Percentiles rank a stretch among this genome's conserved stretches.
phyloP scores from a whole-genome alignment of 805 yeast genomes.

The Ogataea zsoltii region DNA sequence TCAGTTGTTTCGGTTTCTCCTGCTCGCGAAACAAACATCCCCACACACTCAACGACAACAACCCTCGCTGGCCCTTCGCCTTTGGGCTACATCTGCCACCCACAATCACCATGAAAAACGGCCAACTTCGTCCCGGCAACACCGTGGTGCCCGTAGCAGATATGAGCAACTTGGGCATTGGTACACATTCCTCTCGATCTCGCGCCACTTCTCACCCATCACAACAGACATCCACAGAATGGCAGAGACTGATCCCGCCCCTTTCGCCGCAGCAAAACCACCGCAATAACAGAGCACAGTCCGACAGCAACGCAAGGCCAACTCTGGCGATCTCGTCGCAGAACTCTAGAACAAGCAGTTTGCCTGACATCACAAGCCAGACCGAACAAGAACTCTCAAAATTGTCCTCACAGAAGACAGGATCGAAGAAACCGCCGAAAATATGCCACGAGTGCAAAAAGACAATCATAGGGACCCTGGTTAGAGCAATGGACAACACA shows the following conservation, averaged over 20 bases:
- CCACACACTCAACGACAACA: not conserved
- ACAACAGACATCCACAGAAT: not conserved
- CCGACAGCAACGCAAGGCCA: not conserved
- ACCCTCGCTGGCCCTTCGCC: no score
- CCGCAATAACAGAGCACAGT: not conserved
- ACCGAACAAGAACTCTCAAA: constrained; percentile 5
- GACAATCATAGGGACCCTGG: constrained; percentile 70
- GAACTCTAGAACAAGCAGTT: constrained; percentile 14
- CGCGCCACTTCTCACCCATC: not conserved
- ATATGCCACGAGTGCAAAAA: constrained; percentile 54
- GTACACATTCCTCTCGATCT: not conserved
- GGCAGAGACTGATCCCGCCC: constrained; percentile 3
- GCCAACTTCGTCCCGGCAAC: not conserved
- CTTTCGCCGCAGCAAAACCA: not conserved
- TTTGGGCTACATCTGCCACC: not conserved
- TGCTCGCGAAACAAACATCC: not conserved
- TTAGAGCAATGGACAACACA: constrained; percentile 76
- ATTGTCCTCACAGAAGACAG: constrained; percentile 6
- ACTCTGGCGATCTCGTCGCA: not conserved
- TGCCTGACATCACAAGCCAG: constrained; percentile 13
- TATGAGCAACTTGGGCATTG: constrained; percentile 2
- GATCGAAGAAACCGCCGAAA: constrained; percentile 31
- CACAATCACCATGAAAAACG: constrained; percentile 1
- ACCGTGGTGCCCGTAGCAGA: constrained; percentile 7
- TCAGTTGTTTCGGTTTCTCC: not conserved